Conservation (phyloP, 2,329 filamentous ascomycete genomes). For the Colletotrichum musicola region DNA sequence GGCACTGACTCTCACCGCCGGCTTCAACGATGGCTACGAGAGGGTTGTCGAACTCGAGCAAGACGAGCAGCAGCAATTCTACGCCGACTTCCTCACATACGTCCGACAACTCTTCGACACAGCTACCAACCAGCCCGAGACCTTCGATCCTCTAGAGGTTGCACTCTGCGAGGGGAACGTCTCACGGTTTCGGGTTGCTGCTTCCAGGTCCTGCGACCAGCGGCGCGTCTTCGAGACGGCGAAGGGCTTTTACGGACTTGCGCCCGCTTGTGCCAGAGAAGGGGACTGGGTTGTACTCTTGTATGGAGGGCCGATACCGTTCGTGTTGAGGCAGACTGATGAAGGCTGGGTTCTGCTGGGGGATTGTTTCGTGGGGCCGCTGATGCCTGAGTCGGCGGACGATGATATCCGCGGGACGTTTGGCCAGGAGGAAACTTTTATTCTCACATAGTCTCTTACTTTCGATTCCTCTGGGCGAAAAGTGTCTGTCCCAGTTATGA, state of each 20-base stretch:
- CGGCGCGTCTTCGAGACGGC: conserved; percentile 13
- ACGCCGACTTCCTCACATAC: conserved; percentile 15
- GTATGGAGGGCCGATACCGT: neutral
- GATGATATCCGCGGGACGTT: neutral
- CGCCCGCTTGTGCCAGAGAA: conserved; percentile 8
- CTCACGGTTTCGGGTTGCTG: neutral
- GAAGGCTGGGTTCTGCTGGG: conserved; percentile 18
- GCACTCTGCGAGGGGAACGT: conserved; percentile 1
- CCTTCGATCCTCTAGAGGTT: conserved; percentile 9
- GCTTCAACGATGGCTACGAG: conserved; percentile 18
- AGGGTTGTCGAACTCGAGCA: neutral
- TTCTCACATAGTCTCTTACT: too few relatives aligned
- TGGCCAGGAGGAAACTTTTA: conserved; percentile 3
- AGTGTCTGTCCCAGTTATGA: too few relatives aligned
- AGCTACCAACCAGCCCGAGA: neutral
- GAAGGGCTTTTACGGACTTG: conserved; percentile 11
- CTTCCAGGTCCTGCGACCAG: conserved; percentile 20
- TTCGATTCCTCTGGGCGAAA: too few relatives aligned
- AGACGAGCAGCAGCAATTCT: neutral
- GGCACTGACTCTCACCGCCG: conserved; percentile 8
- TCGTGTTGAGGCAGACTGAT: conserved; percentile 1
- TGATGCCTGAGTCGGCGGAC: conserved; percentile 18
- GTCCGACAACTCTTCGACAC: neutral
- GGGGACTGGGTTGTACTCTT: conserved; percentile 10
- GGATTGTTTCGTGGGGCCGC: conserved; percentile 8